A percentile compares a stretch with the other conserved stretches of the same genome.
These are phyloP conservation scores for Suillus cothurnatus DNA, from an alignment of 768 basidiomycete species.

Conservation along the genomic window DNA sequence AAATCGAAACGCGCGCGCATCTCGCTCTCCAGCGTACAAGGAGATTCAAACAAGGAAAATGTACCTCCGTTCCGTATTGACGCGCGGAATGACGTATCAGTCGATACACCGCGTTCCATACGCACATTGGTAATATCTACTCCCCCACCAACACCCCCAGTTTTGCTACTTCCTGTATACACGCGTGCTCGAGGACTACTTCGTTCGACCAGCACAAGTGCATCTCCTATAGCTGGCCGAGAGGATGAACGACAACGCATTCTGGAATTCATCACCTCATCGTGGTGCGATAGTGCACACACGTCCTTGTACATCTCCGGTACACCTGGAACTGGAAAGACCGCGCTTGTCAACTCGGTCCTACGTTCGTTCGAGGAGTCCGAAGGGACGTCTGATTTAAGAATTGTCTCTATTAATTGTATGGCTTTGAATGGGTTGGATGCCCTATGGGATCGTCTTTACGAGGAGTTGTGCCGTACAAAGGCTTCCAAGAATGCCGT, in stretches of 20 bases:
- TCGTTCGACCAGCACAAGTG: constrained; percentile 66
- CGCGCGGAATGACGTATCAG: constrained; percentile 32
- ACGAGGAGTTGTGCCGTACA: constrained; percentile 50
- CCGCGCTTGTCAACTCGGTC: constrained; percentile 75
- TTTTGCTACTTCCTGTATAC: constrained; percentile 45
- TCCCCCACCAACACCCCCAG: constrained; percentile 63
- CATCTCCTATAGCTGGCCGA: constrained; percentile 64
- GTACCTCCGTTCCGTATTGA: constrained; percentile 61
- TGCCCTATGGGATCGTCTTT: constrained; percentile 68
- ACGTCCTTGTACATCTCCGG: constrained; percentile 87
- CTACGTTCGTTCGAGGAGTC: constrained; percentile 44
- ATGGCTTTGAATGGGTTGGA: constrained; percentile 74
- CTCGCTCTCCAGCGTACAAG: constrained; percentile 44
- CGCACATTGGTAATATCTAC: constrained; percentile 50
- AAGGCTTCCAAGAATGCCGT: constrained; percentile 37
- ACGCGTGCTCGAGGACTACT: constrained; percentile 71
- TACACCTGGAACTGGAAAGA: constrained; percentile 91
- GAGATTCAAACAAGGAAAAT: constrained; percentile 76
- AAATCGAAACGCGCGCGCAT: constrained; percentile 66
- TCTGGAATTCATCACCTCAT: constrained; percentile 58
- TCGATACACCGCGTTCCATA: constrained; percentile 43
- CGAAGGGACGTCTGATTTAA: constrained; percentile 40
- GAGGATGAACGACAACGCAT: constrained; percentile 61
- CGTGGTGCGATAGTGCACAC: constrained; percentile 40
- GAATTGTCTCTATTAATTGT: constrained; percentile 70